phyloP scores from a whole-genome alignment of 441 rosid genomes.

The Populus tomentosa region DNA sequence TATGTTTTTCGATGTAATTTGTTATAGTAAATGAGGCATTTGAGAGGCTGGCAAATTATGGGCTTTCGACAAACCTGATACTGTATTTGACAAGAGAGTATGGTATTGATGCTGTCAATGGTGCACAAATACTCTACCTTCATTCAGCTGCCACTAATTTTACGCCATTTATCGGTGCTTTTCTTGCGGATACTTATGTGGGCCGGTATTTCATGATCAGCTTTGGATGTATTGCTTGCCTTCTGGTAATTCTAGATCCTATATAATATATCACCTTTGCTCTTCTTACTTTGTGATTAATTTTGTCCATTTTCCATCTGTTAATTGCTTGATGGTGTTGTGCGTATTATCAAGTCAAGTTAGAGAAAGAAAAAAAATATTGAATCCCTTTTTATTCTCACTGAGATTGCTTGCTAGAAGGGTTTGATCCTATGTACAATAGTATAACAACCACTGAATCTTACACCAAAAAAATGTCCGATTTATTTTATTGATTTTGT shows the following conservation, averaged over 20 bases:
- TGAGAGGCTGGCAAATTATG: slow-evolving; percentile 53
- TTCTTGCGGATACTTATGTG: slow-evolving; percentile 59
- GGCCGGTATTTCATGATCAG: slow-evolving; percentile 56
- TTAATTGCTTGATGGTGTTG: neutral
- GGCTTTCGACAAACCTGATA: slow-evolving; percentile 56
- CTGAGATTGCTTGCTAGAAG: neutral
- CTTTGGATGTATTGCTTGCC: slow-evolving; percentile 39
- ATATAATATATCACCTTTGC: neutral
- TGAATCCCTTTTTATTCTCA: neutral
- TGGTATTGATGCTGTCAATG: slow-evolving; percentile 41
- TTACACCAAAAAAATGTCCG: neutral
- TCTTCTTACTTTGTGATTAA: neutral
- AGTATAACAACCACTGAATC: neutral
- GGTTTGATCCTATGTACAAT: too few relatives aligned
- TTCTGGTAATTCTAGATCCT: slow-evolving; percentile 35
- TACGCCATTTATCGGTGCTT: slow-evolving; percentile 55
- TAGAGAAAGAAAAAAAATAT: neutral
- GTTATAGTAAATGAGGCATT: slow-evolving; percentile 47
- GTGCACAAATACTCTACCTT: slow-evolving; percentile 40
- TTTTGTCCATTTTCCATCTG: neutral
- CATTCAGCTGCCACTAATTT: slow-evolving; percentile 60
- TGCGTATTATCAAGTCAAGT: neutral
- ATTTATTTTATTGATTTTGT: too few relatives aligned
- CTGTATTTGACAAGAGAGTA: slow-evolving; percentile 50
- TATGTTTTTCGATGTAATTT: neutral